Evolutionary conservation across 2,329 filamentous ascomycete species (phyloP).

Genomic region (Fusarium drepaniforme): DNA sequence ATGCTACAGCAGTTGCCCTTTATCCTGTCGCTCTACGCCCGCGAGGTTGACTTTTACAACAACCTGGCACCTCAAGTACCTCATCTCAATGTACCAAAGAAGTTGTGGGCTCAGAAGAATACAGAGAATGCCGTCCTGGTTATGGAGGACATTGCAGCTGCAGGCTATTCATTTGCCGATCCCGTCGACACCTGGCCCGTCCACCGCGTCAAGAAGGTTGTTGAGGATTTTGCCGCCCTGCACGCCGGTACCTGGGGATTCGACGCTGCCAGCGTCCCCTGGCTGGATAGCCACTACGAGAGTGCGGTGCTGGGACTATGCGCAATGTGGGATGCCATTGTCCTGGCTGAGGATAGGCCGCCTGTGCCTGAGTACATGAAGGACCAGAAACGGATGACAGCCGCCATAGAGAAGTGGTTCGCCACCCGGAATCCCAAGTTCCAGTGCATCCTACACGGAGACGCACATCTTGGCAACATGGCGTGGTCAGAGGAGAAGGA

Average conservation of each 20-base stretch:
- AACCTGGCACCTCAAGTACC: slow-evolving; percentile 14
- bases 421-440: not conserved
- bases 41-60: slow-evolving; percentile 26
- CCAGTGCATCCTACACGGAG: not conserved
- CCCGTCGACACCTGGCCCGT: slow-evolving; percentile 21
- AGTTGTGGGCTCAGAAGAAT: slow-evolving; percentile 20
- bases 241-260: slow-evolving; percentile 22
- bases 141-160: slow-evolving; percentile 19
- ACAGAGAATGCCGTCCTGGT: slow-evolving; percentile 13
- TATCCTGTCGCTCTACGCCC: slow-evolving; percentile 16
- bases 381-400: not conserved
- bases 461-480: not conserved
- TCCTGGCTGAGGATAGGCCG: not conserved
- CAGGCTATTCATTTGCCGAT: slow-evolving; percentile 12
- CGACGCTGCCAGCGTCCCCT: slow-evolving; percentile 7
- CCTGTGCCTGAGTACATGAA: not conserved
- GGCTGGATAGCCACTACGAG: slow-evolving; percentile 19
- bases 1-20: slow-evolving; percentile 17
- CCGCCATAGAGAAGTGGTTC: not conserved
- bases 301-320: slow-evolving; percentile 10
- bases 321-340: not conserved
- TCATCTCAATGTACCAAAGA: slow-evolving; percentile 19
- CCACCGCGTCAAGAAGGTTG: slow-evolving; percentile 16
- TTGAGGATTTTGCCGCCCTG: slow-evolving; percentile 21
- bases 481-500: not conserved